Evolutionary conservation across 805 yeast genomes (phyloP).

Genomic region (Saturnispora zaruensis): DNA sequence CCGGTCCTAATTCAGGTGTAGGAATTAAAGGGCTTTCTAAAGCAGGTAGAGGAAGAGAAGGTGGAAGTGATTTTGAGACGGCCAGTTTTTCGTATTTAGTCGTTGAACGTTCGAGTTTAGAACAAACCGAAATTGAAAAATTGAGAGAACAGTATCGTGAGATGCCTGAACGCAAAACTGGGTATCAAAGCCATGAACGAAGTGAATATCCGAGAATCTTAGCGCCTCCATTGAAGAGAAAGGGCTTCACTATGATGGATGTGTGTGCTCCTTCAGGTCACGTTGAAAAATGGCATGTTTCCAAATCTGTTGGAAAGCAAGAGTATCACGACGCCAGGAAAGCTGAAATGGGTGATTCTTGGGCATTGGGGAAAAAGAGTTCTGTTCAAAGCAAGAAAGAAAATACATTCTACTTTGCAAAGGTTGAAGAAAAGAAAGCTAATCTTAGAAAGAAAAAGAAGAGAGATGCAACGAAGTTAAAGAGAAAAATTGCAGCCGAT

Average conservation of each 20-base stretch:
- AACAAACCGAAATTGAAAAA: constrained; percentile 18
- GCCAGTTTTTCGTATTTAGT: constrained; percentile 71
- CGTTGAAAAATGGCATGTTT: constrained; percentile 80
- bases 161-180: constrained; percentile 19
- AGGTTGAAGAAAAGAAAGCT: constrained; percentile 30
- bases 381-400: constrained; percentile 32
- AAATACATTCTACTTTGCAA: constrained; percentile 24
- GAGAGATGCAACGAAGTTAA: constrained; percentile 19
- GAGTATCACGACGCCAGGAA: constrained; percentile 88
- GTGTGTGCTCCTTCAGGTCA: constrained; percentile 74
- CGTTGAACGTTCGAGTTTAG: constrained; percentile 48
- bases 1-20: constrained; percentile 42
- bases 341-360: constrained; percentile 72
- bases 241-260: constrained; percentile 73
- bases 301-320: constrained; percentile 66
- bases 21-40: constrained; percentile 41
- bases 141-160: constrained; percentile 14
- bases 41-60: constrained; percentile 72
- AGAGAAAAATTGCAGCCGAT: constrained; percentile 20
- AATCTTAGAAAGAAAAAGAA: constrained; percentile 20
- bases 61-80: constrained; percentile 59
- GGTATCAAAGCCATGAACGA: constrained; percentile 21
- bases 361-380: constrained; percentile 68
- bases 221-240: constrained; percentile 62
- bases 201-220: constrained; percentile 67